Conservation (phyloP, 2,329 filamentous ascomycete genomes). For the Pestalotiopsis sp. region DNA sequence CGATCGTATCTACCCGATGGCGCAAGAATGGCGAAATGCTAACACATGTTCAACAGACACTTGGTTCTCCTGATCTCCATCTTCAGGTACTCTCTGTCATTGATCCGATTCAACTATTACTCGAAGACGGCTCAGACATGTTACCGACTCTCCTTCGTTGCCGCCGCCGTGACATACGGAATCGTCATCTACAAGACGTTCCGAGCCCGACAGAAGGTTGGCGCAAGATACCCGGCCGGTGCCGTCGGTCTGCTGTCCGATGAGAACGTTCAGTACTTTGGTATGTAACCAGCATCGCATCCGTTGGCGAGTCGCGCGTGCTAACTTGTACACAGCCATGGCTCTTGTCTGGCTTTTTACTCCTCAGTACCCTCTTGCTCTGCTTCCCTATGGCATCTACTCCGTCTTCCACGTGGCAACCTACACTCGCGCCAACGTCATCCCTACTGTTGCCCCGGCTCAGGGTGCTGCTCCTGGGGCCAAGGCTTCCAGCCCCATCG, state of each 20-base stretch:
- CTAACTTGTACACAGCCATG: slow-evolving; percentile 69
- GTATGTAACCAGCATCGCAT: slow-evolving; percentile 56
- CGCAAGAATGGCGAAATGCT: slow-evolving; percentile 10
- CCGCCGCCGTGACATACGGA: slow-evolving; percentile 90
- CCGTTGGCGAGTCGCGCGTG: slow-evolving; percentile 15
- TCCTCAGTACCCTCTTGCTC: slow-evolving; percentile 84
- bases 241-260: slow-evolving; percentile 73
- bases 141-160: slow-evolving; percentile 88
- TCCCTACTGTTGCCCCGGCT: slow-evolving; percentile 81
- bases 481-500: slow-evolving; percentile 65
- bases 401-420: slow-evolving; percentile 98
- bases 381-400: slow-evolving; percentile 95
- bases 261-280: slow-evolving; percentile 96
- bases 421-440: slow-evolving; percentile 90
- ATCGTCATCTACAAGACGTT: slow-evolving; percentile 99
- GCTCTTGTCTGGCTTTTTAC: slow-evolving; percentile 93
- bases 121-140: slow-evolving; percentile 76
- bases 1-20: not conserved
- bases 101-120: slow-evolving; percentile 86
- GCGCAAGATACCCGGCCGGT: slow-evolving; percentile 66
- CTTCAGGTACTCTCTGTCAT: slow-evolving; percentile 81
- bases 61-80: slow-evolving; percentile 83
- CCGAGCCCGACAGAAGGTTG: slow-evolving; percentile 79
- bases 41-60: slow-evolving; percentile 60
- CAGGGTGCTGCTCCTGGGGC: slow-evolving; percentile 65